phyloP scores from a whole-genome alignment of 2,329 filamentous ascomycete species.

The Bertia moriformis region DNA sequence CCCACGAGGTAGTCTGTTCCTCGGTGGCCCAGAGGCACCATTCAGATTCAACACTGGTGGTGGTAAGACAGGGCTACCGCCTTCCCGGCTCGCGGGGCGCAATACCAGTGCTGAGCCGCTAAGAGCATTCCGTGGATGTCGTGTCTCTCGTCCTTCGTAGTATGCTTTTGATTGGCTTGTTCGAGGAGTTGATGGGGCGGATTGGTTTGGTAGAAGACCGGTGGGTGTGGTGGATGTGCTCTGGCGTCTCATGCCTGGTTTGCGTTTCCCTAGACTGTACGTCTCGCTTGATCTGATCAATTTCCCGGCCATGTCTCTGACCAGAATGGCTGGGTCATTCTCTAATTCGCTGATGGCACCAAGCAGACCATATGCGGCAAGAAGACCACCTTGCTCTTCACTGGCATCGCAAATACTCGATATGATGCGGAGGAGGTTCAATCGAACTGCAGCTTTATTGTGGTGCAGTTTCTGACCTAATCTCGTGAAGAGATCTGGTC shows the following conservation, averaged over 20 bases:
- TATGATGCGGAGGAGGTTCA: slow-evolving; percentile 53
- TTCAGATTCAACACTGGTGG: not conserved
- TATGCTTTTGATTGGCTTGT: not conserved
- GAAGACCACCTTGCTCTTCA: slow-evolving; percentile 34
- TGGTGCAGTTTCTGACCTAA: slow-evolving; percentile 49
- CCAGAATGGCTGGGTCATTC: slow-evolving; percentile 49
- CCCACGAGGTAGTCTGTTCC: not conserved
- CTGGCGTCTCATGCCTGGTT: not conserved
- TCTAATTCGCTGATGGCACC: slow-evolving; percentile 44
- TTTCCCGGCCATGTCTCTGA: slow-evolving; percentile 47
- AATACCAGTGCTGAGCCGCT: not conserved
- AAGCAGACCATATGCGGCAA: slow-evolving; percentile 42
- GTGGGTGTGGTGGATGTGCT: not conserved
- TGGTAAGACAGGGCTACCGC: not conserved
- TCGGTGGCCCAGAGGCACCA: not conserved
- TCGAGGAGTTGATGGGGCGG: not conserved
- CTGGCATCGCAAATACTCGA: slow-evolving; percentile 53
- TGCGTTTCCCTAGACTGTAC: not conserved
- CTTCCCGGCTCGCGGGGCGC: not conserved
- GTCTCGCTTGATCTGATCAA: slow-evolving; percentile 23
- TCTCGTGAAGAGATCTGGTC: slow-evolving; percentile 45
- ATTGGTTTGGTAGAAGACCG: not conserved
- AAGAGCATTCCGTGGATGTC: slow-evolving; percentile 1
- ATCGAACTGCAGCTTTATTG: slow-evolving; percentile 50
- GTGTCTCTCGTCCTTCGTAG: not conserved